Evolutionary conservation across 2,329 filamentous ascomycete species (phyloP).

Genomic region (Karstenula rhodostoma): DNA sequence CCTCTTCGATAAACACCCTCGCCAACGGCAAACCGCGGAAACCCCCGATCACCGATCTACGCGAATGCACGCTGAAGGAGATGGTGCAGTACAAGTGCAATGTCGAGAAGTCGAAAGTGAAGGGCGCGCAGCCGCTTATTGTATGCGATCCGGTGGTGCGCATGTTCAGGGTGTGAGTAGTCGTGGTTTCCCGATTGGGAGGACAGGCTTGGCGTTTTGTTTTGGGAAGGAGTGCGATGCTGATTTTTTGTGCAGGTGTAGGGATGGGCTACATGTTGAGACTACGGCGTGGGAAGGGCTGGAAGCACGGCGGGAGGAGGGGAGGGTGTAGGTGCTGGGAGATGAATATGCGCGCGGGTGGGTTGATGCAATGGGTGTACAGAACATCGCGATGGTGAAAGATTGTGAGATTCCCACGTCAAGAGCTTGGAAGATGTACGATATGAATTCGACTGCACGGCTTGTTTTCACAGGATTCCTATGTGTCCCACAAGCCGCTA

Average conservation of each 20-base stretch:
- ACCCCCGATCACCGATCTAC: constrained; percentile 57
- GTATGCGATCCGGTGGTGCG: constrained; percentile 66
- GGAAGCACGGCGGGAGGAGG: constrained; percentile 42
- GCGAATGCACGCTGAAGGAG: constrained; percentile 65
- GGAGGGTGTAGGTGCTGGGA: constrained; percentile 3
- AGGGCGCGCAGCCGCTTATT: constrained; percentile 52
- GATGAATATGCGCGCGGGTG: background rate
- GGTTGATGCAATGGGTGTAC: background rate
- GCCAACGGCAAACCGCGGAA: constrained; percentile 63
- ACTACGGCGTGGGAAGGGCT: constrained; percentile 67
- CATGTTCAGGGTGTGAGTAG: constrained; percentile 64
- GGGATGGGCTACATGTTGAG: constrained; percentile 65
- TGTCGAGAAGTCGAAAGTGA: constrained; percentile 50
- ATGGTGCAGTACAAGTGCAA: constrained; percentile 70
- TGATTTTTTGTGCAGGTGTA: constrained; percentile 51
- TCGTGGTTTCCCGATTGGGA: constrained; percentile 5
- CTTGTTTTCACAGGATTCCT: background rate
- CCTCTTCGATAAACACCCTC: constrained; percentile 60
- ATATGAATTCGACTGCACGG: constrained; percentile 2
- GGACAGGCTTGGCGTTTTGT: constrained; percentile 28
- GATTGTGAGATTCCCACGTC: background rate
- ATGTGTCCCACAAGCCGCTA: background rate
- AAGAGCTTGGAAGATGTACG: background rate
- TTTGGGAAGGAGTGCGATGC: constrained; percentile 2
- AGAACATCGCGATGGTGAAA: background rate